Evolutionary conservation across 108 stramenopile genomes (phyloP), one percentile per base, ranked within the genome.

Genomic region (Stephanodiscus triporus): DNA sequence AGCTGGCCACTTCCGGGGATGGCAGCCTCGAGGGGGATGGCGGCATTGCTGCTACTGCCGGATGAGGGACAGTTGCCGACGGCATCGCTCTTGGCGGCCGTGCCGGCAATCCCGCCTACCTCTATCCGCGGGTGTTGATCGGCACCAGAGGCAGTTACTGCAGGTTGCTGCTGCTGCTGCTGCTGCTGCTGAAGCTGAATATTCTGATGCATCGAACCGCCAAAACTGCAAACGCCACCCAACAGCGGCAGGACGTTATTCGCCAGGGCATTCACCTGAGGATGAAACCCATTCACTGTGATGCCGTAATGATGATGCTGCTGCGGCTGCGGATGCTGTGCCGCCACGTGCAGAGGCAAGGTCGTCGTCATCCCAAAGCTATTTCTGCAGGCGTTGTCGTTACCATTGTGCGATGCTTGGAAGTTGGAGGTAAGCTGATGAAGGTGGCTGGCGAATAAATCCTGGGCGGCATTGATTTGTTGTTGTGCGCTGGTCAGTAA

Each of bases 271-370:
- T 82, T 85, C 51, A 82, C 57, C 42, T 92, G 91, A 24, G 91
- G 88, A 70, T 92, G 87, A 66, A 88, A 89, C 56, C 88, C 91
- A 51, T 89, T 92, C 20, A 81, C 80, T 2, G 78, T 69, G 71
- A 87, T 86, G 1, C 88, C 91, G 64, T 87, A 90, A 69, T 89
- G 89, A 61, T 70, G 56, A 0, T 54, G 53, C 1, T 54, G 53
- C 53, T 54, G 53, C 53, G 9, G 53, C 23, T 54, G 53, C 8
- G 7, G 23, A 6, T 53, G 51, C 51, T 19, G 51, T 16, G 14
- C 10, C 27, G 30, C n/a, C 30, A 57, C 29, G 16, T 29, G 58
- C 30, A 37, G 0, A 17, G 2, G 32, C 27, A 6, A 1, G 30
- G 58, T 29, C 30, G 13, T 19, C 27, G 14, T 34, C 14, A 7